Evolutionary conservation across 2,329 filamentous ascomycete genomes (phyloP).

Genomic region (Calonectria multiphialidica): DNA sequence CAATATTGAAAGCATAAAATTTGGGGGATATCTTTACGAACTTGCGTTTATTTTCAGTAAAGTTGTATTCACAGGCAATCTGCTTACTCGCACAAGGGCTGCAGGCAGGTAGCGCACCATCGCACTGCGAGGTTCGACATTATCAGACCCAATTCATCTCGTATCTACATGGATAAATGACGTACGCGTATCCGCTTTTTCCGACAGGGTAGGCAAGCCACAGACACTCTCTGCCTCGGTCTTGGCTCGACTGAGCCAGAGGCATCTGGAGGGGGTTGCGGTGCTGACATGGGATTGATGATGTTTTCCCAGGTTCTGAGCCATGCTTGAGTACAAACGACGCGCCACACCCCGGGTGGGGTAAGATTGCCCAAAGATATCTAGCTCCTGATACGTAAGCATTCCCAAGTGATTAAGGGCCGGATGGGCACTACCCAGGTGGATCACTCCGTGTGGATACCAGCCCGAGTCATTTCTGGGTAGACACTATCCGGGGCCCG

Average conservation of each 20-base stretch:
- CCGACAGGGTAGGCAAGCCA: background rate
- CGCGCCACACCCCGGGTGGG: background rate
- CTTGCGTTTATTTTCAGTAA: background rate
- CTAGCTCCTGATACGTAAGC: background rate
- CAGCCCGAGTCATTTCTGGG: background rate
- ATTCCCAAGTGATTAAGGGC: background rate
- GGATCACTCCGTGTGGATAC: background rate
- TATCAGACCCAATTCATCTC: background rate
- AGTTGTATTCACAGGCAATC: background rate
- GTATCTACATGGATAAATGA: background rate
- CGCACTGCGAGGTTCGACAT: background rate
- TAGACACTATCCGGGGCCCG: background rate
- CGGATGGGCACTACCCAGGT: constrained; percentile 2
- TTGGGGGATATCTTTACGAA: background rate
- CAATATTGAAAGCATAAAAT: background rate
- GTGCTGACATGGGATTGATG: background rate
- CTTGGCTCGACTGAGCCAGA: background rate
- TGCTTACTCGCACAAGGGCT: background rate
- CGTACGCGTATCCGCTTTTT: constrained; percentile 11
- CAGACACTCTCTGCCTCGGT: background rate
- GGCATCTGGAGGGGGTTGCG: background rate
- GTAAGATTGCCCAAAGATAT: background rate
- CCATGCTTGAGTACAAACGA: background rate
- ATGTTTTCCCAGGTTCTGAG: background rate
- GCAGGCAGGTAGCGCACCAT: background rate